phyloP scores from a whole-genome alignment of 495 filamentous ascomycete genomes.

The Podospora anserina region DNA sequence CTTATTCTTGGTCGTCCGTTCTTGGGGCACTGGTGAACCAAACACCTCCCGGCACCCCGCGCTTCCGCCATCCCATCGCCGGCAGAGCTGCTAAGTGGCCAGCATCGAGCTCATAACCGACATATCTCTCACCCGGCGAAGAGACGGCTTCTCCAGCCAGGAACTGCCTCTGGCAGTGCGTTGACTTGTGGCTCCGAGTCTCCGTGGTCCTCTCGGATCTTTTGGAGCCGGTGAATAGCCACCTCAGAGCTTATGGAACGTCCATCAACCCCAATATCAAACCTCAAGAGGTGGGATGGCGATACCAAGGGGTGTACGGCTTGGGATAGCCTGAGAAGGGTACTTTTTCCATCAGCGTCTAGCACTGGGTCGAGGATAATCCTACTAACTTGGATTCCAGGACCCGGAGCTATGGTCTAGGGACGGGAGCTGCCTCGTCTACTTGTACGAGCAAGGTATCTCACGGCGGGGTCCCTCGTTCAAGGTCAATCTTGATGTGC shows the following conservation, averaged over 20 bases:
- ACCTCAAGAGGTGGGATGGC: constrained; percentile 57
- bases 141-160: not conserved
- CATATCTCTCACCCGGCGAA: not conserved
- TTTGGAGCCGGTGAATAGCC: not conserved
- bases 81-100: not conserved
- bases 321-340: constrained; percentile 55
- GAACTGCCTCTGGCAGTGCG: not conserved
- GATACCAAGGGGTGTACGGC: constrained; percentile 40
- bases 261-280: not conserved
- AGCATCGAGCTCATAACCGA: not conserved
- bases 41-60: not conserved
- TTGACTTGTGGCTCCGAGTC: not conserved
- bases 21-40: not conserved
- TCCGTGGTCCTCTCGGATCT: not conserved
- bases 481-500: constrained; percentile 49
- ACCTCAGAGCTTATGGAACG: constrained; percentile 1
- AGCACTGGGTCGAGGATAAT: not conserved
- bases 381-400: constrained; percentile 26
- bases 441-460: constrained; percentile 58
- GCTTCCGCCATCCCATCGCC: not conserved
- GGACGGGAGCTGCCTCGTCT: constrained; percentile 59
- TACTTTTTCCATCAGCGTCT: constrained; percentile 27
- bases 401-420: constrained; percentile 64
- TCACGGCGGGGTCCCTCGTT: constrained; percentile 61
- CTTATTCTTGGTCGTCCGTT: not conserved